phyloP scores from a whole-genome alignment of 805 yeast species.

The Kodamaea laetipori region DNA sequence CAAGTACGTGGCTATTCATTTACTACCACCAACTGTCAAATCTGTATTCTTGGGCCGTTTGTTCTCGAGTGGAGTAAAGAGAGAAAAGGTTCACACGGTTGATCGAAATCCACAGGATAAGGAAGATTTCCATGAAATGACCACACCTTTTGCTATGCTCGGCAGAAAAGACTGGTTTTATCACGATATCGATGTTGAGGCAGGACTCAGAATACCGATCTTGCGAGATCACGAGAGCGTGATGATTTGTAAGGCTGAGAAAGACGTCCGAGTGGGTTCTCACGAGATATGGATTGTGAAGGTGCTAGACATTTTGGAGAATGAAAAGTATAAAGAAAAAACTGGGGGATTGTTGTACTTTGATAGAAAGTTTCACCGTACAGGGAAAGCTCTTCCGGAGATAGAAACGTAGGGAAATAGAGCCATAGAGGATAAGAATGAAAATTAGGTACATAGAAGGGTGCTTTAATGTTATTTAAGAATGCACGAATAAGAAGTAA shows the following conservation, averaged over 20 bases:
- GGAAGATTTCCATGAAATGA: conserved; percentile 44
- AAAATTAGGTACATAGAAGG: neutral
- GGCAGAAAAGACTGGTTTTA: conserved; percentile 34
- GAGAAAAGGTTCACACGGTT: conserved; percentile 33
- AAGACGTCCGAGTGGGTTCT: conserved; percentile 64
- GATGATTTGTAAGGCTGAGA: conserved; percentile 58
- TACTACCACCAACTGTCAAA: conserved; percentile 60
- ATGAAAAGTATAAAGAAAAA: conserved; percentile 15
- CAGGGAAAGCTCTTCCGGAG: conserved; percentile 24
- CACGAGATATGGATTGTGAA: conserved; percentile 91
- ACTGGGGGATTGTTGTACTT: conserved; percentile 70
- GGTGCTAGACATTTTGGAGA: conserved; percentile 57
- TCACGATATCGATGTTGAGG: conserved; percentile 15
- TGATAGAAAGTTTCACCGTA: conserved; percentile 59
- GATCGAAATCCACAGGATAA: conserved; percentile 32
- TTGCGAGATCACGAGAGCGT: conserved; percentile 59
- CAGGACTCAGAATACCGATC: conserved; percentile 51
- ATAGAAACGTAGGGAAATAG: neutral
- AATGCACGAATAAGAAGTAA: neutral
- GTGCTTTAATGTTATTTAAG: neutral
- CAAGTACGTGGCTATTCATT: conserved; percentile 67
- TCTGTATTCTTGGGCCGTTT: conserved; percentile 63
- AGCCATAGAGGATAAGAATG: too few species aligned
- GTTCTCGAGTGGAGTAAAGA: conserved; percentile 62
- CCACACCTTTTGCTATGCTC: conserved; percentile 55